phyloP scores from a whole-genome alignment of 768 basidiomycete genomes.

The Suillus spraguei region DNA sequence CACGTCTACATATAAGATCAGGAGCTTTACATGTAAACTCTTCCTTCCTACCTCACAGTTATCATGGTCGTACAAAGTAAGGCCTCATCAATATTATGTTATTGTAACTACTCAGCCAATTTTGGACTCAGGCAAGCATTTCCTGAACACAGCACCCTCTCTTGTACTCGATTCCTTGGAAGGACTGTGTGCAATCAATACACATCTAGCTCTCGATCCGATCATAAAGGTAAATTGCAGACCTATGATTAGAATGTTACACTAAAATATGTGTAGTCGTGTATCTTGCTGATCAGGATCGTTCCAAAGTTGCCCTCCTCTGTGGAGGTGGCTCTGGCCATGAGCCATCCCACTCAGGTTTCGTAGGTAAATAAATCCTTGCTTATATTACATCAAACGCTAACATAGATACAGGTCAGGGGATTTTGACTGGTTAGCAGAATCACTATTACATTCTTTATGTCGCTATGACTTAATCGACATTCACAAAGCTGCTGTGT shows the following conservation, averaged over 20 bases:
- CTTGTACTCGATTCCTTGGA: constrained; percentile 80
- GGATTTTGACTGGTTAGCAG: constrained; percentile 69
- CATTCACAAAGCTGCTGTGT: constrained; percentile 64
- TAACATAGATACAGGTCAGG: constrained; percentile 52
- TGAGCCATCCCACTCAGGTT: constrained; percentile 88
- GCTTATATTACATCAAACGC: not conserved
- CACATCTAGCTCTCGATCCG: constrained; percentile 68
- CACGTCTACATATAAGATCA: not conserved
- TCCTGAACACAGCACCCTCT: constrained; percentile 68
- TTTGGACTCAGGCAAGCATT: constrained; percentile 60
- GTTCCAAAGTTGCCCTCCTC: constrained; percentile 71
- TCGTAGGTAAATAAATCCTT: constrained; percentile 63
- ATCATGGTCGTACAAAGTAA: constrained; percentile 23
- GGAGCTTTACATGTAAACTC: not conserved
- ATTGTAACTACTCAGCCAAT: not conserved
- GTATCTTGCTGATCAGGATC: constrained; percentile 57
- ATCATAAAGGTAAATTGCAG: constrained; percentile 63
- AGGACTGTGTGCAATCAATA: constrained; percentile 73
- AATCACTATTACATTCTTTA: not conserved
- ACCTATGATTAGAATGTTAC: constrained; percentile 8
- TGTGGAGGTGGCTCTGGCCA: constrained; percentile 90
- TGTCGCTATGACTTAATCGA: constrained; percentile 1
- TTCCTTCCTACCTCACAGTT: constrained; percentile 3
- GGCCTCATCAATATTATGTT: not conserved
- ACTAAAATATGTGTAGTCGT: constrained; percentile 48